Evolutionary conservation across 2,329 filamentous ascomycete genomes (phyloP).

Genomic region (Colletotrichum tropicale): DNA sequence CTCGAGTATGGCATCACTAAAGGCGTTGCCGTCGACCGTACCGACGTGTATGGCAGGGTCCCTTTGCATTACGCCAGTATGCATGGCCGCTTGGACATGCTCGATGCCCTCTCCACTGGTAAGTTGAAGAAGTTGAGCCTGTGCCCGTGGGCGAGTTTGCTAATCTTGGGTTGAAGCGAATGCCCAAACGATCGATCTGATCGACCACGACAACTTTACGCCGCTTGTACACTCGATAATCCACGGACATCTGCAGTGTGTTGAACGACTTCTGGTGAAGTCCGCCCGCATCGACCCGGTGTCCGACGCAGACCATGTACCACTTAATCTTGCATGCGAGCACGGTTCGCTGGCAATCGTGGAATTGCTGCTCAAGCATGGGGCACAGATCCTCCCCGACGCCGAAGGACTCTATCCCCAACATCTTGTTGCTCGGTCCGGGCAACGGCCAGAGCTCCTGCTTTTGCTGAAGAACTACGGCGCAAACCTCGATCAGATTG

Average conservation of each 20-base stretch:
- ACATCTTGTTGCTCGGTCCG: conserved; percentile 90
- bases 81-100: conserved; percentile 86
- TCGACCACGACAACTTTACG: conserved; percentile 97
- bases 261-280: conserved; percentile 75
- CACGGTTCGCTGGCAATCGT: conserved; percentile 87
- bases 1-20: conserved; percentile 76
- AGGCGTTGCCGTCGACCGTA: conserved; percentile 77
- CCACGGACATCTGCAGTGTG: conserved; percentile 81
- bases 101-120: conserved; percentile 74
- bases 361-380: conserved; percentile 79
- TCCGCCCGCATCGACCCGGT: conserved; percentile 86
- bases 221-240: conserved; percentile 95
- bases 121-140: conserved; percentile 23
- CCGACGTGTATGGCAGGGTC: conserved; percentile 92
- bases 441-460: conserved; percentile 79
- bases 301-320: conserved; percentile 89
- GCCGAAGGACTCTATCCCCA: conserved; percentile 97
- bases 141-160: neutral
- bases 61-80: conserved; percentile 96
- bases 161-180: conserved; percentile 52
- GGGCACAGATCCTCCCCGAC: conserved; percentile 85
- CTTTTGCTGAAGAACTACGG: conserved; percentile 83
- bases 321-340: conserved; percentile 93
- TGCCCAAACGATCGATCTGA: conserved; percentile 79
- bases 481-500: conserved; percentile 87